Percentiles rank a stretch among this genome's conserved stretches.
Evolutionary conservation across 2,329 filamentous ascomycete genomes (phyloP).

Genomic region (Penicillium oxalicum): DNA sequence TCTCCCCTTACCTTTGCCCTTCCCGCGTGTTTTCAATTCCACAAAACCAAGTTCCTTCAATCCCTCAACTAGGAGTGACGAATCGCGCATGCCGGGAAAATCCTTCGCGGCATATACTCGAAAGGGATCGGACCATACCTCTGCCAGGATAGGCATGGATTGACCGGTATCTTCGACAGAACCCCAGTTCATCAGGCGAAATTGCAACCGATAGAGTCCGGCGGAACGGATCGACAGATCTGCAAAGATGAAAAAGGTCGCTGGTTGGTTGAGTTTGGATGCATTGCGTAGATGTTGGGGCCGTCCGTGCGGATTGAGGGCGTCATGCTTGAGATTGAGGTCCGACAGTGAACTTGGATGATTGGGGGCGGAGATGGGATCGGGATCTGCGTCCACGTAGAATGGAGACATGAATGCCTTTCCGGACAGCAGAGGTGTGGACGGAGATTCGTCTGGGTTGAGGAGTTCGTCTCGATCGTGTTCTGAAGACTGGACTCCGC

Average conservation of each 20-base stretch:
- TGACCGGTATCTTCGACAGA: slow-evolving; percentile 30
- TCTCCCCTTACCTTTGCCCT: slow-evolving; percentile 31
- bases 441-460: slow-evolving; percentile 17
- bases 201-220: slow-evolving; percentile 42
- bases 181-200: slow-evolving; percentile 42
- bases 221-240: slow-evolving; percentile 44
- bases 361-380: slow-evolving; percentile 36
- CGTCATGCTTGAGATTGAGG: slow-evolving; percentile 5
- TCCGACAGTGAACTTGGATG: slow-evolving; percentile 27
- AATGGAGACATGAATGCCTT: slow-evolving; percentile 41
- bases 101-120: slow-evolving; percentile 40
- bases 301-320: background rate
- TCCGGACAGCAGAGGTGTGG: slow-evolving; percentile 32
- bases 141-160: slow-evolving; percentile 35
- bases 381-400: slow-evolving; percentile 39
- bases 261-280: slow-evolving; percentile 25
- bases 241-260: slow-evolving; percentile 45
- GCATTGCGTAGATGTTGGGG: slow-evolving; percentile 10
- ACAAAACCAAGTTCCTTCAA: slow-evolving; percentile 38
- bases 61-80: slow-evolving; percentile 33
- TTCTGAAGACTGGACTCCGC: slow-evolving; percentile 9
- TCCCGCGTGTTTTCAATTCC: slow-evolving; percentile 38
- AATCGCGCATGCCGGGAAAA: slow-evolving; percentile 41
- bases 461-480: slow-evolving; percentile 13
- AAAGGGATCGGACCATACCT: slow-evolving; percentile 39